A percentile compares a stretch with the other conserved stretches of the same genome.
These are phyloP conservation scores for Elsinoe fawcettii DNA, from an alignment of 2,329 filamentous ascomycete genomes.

Conservation along the genomic window DNA sequence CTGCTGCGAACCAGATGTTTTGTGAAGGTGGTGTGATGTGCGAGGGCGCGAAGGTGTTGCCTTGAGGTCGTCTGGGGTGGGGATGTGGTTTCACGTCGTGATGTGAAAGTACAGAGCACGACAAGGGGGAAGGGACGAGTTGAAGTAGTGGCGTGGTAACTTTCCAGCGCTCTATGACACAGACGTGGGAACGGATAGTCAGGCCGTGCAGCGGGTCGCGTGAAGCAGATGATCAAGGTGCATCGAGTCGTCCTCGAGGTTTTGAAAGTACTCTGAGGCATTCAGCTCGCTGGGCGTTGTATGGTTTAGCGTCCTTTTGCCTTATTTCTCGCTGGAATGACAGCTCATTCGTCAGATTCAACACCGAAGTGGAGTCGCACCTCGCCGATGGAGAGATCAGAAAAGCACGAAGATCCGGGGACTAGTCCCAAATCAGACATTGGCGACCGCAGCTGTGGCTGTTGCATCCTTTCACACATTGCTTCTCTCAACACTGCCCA, in stretches of 20 bases:
- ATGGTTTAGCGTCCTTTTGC: slow-evolving; percentile 1
- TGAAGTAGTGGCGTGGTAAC: slow-evolving; percentile 2
- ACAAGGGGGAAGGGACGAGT: not conserved
- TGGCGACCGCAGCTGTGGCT: not conserved
- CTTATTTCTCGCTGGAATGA: not conserved
- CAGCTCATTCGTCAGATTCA: not conserved
- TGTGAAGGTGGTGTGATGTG: not conserved
- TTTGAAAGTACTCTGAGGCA: slow-evolving; percentile 3
- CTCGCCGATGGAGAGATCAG: not conserved
- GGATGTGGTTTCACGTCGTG: not conserved
- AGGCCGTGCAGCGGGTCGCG: slow-evolving; percentile 13
- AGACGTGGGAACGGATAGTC: not conserved
- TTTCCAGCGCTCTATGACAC: not conserved
- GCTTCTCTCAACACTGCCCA: not conserved
- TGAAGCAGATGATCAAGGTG: slow-evolving; percentile 13
- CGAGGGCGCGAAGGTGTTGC: not conserved
- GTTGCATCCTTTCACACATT: not conserved
- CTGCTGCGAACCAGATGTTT: not conserved
- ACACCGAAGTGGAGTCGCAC: not conserved
- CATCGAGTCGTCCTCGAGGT: not conserved
- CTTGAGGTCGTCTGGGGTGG: not conserved
- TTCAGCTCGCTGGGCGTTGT: slow-evolving; percentile 5
- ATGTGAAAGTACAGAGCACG: slow-evolving; percentile 1
- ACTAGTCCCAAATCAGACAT: not conserved
- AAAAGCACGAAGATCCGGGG: not conserved